Conservation (phyloP, 192 early-diverging fungal species). For the Coemansia sp. region DNA sequence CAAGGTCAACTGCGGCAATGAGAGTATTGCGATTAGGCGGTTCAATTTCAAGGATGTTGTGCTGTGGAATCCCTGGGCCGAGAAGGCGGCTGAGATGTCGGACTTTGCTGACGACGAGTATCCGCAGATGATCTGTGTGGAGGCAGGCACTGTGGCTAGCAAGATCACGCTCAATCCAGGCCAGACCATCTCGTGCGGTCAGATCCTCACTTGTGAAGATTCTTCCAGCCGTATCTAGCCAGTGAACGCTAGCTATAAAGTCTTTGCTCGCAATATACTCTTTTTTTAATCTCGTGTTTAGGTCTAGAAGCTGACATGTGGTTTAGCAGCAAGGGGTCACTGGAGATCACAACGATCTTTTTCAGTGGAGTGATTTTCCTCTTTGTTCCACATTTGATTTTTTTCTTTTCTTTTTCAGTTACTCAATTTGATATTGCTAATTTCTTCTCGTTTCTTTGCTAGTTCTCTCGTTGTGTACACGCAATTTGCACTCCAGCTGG, state of each 20-base stretch:
- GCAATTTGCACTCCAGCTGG: not conserved
- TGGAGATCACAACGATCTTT: not conserved
- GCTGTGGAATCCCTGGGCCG: conserved; percentile 97
- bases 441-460: not conserved
- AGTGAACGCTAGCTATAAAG: not conserved
- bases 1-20: conserved; percentile 26
- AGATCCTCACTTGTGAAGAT: conserved; percentile 59
- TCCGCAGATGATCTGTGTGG: conserved; percentile 88
- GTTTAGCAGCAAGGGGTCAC: no score
- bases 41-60: conserved; percentile 64
- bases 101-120: conserved; percentile 93
- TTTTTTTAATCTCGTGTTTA: no score
- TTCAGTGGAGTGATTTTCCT: not conserved
- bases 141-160: conserved; percentile 76
- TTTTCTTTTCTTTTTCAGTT: not conserved
- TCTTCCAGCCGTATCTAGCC: not conserved
- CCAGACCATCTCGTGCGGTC: conserved; percentile 73
- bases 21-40: conserved; percentile 28
- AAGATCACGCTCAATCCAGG: conserved; percentile 69
- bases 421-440: not conserved
- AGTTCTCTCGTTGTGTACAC: not conserved
- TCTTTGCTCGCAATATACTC: not conserved
- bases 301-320: no score
- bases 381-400: not conserved
- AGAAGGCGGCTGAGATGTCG: conserved; percentile 84